Base-by-base conservation (phyloP, 2,329 filamentous ascomycete genomes). In the Fusarium phyllophilum region DNA sequence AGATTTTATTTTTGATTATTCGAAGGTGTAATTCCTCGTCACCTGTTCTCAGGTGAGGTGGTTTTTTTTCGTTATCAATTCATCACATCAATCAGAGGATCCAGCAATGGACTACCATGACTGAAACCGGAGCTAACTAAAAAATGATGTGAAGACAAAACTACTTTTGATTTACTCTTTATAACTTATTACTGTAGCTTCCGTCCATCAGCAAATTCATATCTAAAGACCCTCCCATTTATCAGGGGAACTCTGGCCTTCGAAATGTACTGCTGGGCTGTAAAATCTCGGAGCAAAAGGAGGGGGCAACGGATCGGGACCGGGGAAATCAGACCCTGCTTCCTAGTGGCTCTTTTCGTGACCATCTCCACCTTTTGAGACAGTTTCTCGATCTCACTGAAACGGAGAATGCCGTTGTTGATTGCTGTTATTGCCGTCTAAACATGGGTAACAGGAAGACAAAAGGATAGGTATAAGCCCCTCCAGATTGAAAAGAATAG, bases 91-190 rank as follows among this genome's bases (percentile, higher is more conserved):
- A 18, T 45, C 5, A 1, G 0, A 26, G 8, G 6, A 20, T 8
- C 4, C 1, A 12, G 3, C 7, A 12, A 12, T 8, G 6, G 1
- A 31, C 9, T 0, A 4, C 3, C 5, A 12, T 31, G 4, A 6
- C 20, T 8, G 6, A 12, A 5, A 3, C 18, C 8, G 9, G 9
- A 29, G 8, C 18, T 5, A 11, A 31, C 4, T 3, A 11, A 26
- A 4, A 22, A 4, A 4, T n/a, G 3, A 22, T 26, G 45, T 5
- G 10, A 48, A 5, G 20, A 22, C 15, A 17, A 48, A 17, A 31
- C 14, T 13, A 12, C 8, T 15, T 29, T 4, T 14, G 20, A 20
- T 8, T 3, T n/a, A 31, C 3, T n/a, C 7, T 8, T n/a, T 3
- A 9, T 12, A n/a, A 31, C 4, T 48, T 7, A 17, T 12, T 48